phyloP scores from a whole-genome alignment of 2,329 filamentous ascomycete species.

The Ascochyta clinopodiicola region DNA sequence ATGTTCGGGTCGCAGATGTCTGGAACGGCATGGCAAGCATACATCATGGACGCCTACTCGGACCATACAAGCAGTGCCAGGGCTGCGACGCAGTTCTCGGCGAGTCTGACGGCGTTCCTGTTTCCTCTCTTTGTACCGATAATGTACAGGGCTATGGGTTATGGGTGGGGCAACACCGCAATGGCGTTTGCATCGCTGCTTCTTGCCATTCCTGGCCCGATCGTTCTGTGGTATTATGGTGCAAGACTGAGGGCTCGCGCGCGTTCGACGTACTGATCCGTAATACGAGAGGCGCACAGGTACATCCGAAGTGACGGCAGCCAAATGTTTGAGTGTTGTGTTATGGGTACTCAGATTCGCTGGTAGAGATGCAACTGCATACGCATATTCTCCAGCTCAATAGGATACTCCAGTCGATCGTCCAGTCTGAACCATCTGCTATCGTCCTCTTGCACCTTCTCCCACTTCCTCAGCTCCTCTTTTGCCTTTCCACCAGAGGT shows the following conservation, averaged over 20 bases:
- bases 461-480: slow-evolving; percentile 61
- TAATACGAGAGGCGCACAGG: background rate
- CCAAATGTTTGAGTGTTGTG: background rate
- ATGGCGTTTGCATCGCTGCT: slow-evolving; percentile 34
- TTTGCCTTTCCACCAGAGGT: slow-evolving; percentile 16
- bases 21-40: slow-evolving; percentile 59
- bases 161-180: slow-evolving; percentile 46
- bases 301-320: background rate
- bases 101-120: slow-evolving; percentile 30
- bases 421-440: slow-evolving; percentile 83
- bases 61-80: slow-evolving; percentile 43
- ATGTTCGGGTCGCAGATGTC: slow-evolving; percentile 43
- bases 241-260: slow-evolving; percentile 30
- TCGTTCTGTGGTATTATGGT: slow-evolving; percentile 56
- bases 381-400: slow-evolving; percentile 90
- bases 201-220: slow-evolving; percentile 48
- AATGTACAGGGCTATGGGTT: slow-evolving; percentile 46
- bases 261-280: slow-evolving; percentile 7
- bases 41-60: slow-evolving; percentile 66
- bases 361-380: slow-evolving; percentile 88
- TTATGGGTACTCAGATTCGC: background rate
- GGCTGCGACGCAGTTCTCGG: slow-evolving; percentile 29
- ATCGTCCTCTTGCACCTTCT: slow-evolving; percentile 75
- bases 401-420: slow-evolving; percentile 73
- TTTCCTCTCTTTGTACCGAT: slow-evolving; percentile 49